Base-by-base conservation (phyloP, 2,329 filamentous ascomycete species). In the Sarocladium oryzae region DNA sequence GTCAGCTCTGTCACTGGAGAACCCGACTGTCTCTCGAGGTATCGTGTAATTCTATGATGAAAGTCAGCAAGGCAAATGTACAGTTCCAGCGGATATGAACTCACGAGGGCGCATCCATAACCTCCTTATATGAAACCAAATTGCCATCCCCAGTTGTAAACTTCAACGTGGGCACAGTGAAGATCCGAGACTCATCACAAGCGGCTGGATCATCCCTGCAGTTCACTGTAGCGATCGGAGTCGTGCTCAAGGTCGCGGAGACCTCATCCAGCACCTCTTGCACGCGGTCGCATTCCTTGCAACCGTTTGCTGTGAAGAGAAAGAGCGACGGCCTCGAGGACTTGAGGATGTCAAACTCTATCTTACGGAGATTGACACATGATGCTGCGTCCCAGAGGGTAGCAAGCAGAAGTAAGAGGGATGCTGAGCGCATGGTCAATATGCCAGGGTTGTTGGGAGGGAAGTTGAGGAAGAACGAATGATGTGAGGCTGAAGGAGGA, bases 261-360 rank as follows among this genome's bases (percentile, higher is more conserved):
- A 18, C 37, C 18, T 41, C 37, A 41, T 41, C 37, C 37, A 41
- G 37, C 37, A 41, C 5, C 9, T 4, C 37, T 23, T 41, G 37
- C 7, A 41, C 15, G 20, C 37, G 37, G 15, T 41, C 37, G 21
- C 37, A 41, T 41, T 41, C 37, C n/a, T 24, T 41, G 21, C 37
- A 41, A 20, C 37, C 37, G 10, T 21, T 23, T 41, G 37, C 37
- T 41, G 37, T 41, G 37, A 41, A 41, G 13, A 41, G 37, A 24
- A 41, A 41, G 21, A 41, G 37, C 5, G 37, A 41, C 37, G 37
- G 37, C 18, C 37, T 21, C n/a, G 37, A 41, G 16, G 37, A 41
- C 37, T 24, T 41, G 7, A 41, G 16, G n/a, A 41, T 41, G 37
- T 41, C 37, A 15, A 41, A 23, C 37, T 41, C 37, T 41, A 41